Base-by-base conservation (phyloP, 2,329 filamentous ascomycete species). In the Calonectria henricotiae region DNA sequence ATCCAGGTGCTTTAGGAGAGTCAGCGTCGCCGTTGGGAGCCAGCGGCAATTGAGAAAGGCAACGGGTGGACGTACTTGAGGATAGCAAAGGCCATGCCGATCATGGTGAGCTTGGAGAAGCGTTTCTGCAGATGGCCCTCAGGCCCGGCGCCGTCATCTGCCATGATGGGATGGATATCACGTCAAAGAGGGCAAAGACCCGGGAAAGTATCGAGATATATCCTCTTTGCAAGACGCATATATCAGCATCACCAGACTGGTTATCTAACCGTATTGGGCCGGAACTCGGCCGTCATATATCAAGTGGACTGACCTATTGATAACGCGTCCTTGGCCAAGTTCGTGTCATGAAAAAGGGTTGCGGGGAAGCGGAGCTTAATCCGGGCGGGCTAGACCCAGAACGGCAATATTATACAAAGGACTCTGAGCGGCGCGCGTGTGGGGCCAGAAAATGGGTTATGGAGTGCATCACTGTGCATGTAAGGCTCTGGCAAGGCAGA, bases 41-140 rank as follows among this genome's bases (percentile, higher is more conserved):
- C 9, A 27, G 27, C 25, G 23, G 49, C 9, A 23, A 37, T 4
- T 9, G 20, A 17, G 30, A 13, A 20, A 20, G 20, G 20, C 20
- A 20, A 20, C 20, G 7, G 11, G 1, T 7, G 43, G 32, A 20
- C 71, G 35, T 76, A 78, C 84, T 85, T 85, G 17, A 85, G 76
- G 67, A 85, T 85, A n/a, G 84, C 83, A 70, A 85, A 85, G 13
- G 82, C 82, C 80, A 85, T 81, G 32, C 73, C 73, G 25, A 75
- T 67, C 73, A 75, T 75, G 23, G 73, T 75, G n/a, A 75, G 65
- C 62, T 75, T 75, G 6, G 73, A 75, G 46, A 75, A 75, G 49
- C 73, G 71, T 62, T 75, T 75, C 62, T 75, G 73, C 66, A 75
- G 69, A 32, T 72, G 69, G 17, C 73, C 73, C 68, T 71, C 73